These are phyloP conservation scores for Silene conica DNA, from an alignment of 148 eudicot species.

Conservation along the genomic window DNA sequence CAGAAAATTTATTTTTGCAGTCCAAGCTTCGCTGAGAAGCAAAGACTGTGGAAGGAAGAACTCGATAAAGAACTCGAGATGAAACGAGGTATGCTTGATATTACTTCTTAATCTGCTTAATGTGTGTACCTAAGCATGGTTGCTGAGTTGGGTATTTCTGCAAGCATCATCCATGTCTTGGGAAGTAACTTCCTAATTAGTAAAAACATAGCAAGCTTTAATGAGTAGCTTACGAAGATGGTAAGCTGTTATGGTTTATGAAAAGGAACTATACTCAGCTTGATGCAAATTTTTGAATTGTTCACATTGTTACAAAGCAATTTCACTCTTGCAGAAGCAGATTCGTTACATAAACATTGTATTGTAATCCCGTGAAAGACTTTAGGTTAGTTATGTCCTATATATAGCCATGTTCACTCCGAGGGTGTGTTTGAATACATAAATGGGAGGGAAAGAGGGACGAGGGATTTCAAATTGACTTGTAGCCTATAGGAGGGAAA, in stretches of 20 bases:
- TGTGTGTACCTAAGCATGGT: not conserved
- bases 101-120: slow-evolving; percentile 1
- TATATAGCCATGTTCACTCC: not conserved
- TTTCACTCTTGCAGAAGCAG: not conserved
- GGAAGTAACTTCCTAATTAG: not conserved
- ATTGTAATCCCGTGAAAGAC: not conserved
- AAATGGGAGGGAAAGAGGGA: not conserved
- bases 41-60: slow-evolving; percentile 76
- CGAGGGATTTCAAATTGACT: not conserved
- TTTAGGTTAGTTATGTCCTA: not conserved
- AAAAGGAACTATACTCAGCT: no score
- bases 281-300: not conserved
- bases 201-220: not conserved
- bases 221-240: no score
- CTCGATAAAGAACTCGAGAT: slow-evolving; percentile 72
- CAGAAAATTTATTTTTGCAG: slow-evolving; percentile 22
- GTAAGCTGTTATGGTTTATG: no score
- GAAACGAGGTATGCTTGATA: slow-evolving; percentile 54
- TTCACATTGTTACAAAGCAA: not conserved
- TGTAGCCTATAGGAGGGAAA: not conserved
- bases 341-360: not conserved
- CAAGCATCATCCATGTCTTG: not conserved
- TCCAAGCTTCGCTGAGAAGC: slow-evolving; percentile 59
- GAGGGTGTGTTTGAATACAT: not conserved
- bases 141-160: slow-evolving; percentile 4